These are phyloP conservation scores for Cyclotella atomus DNA, from an alignment of 108 stramenopile species.

Conservation along the genomic window DNA sequence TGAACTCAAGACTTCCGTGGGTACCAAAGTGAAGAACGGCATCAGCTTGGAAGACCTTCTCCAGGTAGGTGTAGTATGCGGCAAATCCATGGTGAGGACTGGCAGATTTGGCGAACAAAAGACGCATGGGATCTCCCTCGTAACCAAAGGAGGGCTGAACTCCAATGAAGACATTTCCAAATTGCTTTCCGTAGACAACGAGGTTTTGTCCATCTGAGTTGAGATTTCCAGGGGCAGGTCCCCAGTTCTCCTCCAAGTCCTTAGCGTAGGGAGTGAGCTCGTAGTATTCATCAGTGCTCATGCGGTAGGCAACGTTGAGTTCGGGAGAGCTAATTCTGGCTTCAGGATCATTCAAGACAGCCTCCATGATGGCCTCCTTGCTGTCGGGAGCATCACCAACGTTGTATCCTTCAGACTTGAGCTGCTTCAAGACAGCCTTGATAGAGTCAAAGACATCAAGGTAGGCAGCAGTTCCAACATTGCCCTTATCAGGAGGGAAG, in stretches of 20 bases:
- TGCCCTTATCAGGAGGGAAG: constrained; percentile 98
- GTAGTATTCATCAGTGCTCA: constrained; percentile 96
- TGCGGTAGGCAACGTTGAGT: constrained; percentile 95
- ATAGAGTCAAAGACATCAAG: constrained; percentile 98
- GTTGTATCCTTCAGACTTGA: constrained; percentile 91
- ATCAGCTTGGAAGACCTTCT: constrained; percentile 95
- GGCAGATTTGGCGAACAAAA: constrained; percentile 95
- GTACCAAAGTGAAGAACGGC: constrained; percentile 98
- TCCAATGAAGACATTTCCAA: constrained; percentile 97
- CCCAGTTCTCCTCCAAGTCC: constrained; percentile 98
- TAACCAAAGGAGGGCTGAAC: constrained; percentile 97
- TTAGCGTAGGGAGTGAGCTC: constrained; percentile 92
- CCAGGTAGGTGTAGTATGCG: constrained; percentile 97
- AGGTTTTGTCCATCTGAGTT: constrained; percentile 97
- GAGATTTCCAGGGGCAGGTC: constrained; percentile 95
- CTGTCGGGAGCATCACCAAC: constrained; percentile 84
- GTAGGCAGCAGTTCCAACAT: constrained; percentile 97
- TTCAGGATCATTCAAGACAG: constrained; percentile 93
- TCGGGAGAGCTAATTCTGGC: constrained; percentile 93
- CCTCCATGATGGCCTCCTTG: constrained; percentile 89
- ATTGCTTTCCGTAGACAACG: constrained; percentile 94
- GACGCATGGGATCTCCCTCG: constrained; percentile 95
- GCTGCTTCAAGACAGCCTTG: constrained; percentile 89
- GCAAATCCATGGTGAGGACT: constrained; percentile 98
- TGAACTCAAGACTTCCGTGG: constrained; percentile 95